phyloP scores from a whole-genome alignment of 371 early-diverging fungal species.

The Mortierella sp. region DNA sequence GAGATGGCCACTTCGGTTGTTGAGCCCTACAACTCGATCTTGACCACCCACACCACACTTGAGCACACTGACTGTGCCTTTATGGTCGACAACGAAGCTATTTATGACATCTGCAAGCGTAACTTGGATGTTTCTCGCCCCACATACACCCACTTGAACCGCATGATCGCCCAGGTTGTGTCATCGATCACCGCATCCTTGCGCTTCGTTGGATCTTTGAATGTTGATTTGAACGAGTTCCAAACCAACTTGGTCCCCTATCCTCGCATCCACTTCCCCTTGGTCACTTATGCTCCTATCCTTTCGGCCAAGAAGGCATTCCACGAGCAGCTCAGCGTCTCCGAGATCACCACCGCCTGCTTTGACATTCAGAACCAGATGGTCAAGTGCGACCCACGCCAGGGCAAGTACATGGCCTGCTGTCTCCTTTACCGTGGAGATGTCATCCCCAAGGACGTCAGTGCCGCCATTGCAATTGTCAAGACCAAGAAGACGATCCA shows the following conservation, averaged over 20 bases:
- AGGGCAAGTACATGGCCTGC: slow-evolving; percentile 97
- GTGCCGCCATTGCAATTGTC: slow-evolving; percentile 88
- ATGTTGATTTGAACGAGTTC: slow-evolving; percentile 98
- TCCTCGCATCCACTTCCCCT: slow-evolving; percentile 98
- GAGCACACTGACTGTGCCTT: slow-evolving; percentile 99
- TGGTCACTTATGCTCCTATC: slow-evolving; percentile 96
- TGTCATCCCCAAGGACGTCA: slow-evolving; percentile 89
- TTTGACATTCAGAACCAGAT: slow-evolving; percentile 97
- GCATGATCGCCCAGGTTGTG: slow-evolving; percentile 99
- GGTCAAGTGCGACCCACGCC: slow-evolving; percentile 95
- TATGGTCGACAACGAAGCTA: slow-evolving; percentile 99
- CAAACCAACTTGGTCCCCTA: slow-evolving; percentile 98
- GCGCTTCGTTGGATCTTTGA: slow-evolving; percentile 97
- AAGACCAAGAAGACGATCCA: slow-evolving; percentile 93
- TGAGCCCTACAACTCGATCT: slow-evolving; percentile 98
- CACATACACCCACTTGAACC: slow-evolving; percentile 97
- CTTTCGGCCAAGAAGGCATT: slow-evolving; percentile 91
- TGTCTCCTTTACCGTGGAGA: slow-evolving; percentile 96
- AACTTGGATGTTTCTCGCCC: slow-evolving; percentile 99
- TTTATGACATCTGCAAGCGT: slow-evolving; percentile 99
- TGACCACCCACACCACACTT: slow-evolving; percentile 98
- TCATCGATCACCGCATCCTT: slow-evolving; percentile 99
- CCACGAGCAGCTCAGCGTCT: slow-evolving; percentile 92
- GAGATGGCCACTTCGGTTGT: slow-evolving; percentile 98
- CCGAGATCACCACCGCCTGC: slow-evolving; percentile 92